Evolutionary conservation across 305 asterid genomes (phyloP).

Genomic region (Fraxinus sp.): DNA sequence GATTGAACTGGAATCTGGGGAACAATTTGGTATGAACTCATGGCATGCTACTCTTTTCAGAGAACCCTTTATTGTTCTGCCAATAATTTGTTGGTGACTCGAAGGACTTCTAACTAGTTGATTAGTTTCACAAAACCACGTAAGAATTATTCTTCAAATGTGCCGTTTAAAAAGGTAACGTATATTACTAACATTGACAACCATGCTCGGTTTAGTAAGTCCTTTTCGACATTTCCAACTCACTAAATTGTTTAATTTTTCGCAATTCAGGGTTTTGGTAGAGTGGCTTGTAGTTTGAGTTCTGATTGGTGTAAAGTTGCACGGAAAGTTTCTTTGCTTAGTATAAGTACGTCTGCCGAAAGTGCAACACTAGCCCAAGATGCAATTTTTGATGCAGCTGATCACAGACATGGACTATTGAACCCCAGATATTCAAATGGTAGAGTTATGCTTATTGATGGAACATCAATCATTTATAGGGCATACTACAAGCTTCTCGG

Average conservation of each 20-base stretch:
- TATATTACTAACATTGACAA: background rate
- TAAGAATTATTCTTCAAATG: constrained; percentile 33
- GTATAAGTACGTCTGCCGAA: constrained; percentile 35
- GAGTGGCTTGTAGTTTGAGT: constrained; percentile 31
- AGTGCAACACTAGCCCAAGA: too few species aligned
- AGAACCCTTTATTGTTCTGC: constrained; percentile 42
- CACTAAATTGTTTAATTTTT: background rate
- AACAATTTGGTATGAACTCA: constrained; percentile 25
- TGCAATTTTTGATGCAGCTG: constrained; percentile 33
- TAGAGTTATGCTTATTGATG: constrained; percentile 91
- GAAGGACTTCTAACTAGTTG: constrained; percentile 24
- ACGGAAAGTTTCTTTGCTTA: constrained; percentile 29
- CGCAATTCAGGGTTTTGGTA: constrained; percentile 40
- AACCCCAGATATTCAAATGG: constrained; percentile 46
- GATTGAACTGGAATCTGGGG: background rate
- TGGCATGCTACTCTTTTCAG: constrained; percentile 60
- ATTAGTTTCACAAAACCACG: constrained; percentile 16
- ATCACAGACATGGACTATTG: constrained; percentile 31
- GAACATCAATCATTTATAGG: constrained; percentile 79
- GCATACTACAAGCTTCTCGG: constrained; percentile 92
- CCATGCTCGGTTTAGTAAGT: background rate
- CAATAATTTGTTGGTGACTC: constrained; percentile 29
- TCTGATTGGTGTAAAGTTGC: constrained; percentile 31
- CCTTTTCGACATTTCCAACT: background rate
- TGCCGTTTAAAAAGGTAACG: constrained; percentile 39